A percentile compares a stretch with the other conserved stretches of the same genome.
phyloP scores from a whole-genome alignment of 768 basidiomycete genomes.

The Lactarius sp. region DNA sequence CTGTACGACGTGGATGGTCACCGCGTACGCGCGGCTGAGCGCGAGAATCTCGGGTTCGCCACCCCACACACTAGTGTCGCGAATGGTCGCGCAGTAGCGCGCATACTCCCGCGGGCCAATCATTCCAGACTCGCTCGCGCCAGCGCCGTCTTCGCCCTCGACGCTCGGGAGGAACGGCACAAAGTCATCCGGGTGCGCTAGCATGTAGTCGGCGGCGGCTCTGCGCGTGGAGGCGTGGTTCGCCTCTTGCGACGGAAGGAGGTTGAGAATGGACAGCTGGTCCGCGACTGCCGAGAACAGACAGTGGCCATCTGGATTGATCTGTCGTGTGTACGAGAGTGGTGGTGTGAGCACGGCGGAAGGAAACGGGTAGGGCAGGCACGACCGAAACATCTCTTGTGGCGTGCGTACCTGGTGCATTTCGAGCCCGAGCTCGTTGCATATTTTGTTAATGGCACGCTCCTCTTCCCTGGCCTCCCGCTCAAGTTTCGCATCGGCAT shows the following conservation, averaged over 20 bases:
- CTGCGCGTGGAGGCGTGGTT: conserved; percentile 57
- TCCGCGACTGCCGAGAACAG: conserved; percentile 93
- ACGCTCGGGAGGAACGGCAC: conserved; percentile 84
- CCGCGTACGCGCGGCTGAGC: conserved; percentile 68
- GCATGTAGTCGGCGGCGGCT: conserved; percentile 78
- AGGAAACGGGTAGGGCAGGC: too few relatives aligned
- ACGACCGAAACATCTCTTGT: not conserved
- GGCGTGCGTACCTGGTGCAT: conserved; percentile 51
- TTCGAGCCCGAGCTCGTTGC: conserved; percentile 59
- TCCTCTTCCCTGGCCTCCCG: conserved; percentile 67
- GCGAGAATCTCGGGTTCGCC: conserved; percentile 97
- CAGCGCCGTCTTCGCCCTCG: conserved; percentile 63
- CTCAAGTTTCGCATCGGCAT: conserved; percentile 53
- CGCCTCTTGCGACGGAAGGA: conserved; percentile 55
- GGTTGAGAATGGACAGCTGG: conserved; percentile 71
- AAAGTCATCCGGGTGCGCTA: conserved; percentile 81
- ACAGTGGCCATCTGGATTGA: conserved; percentile 94
- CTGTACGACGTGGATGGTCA: conserved; percentile 91
- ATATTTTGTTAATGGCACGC: conserved; percentile 54
- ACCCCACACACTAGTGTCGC: conserved; percentile 89
- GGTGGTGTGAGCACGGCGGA: not conserved
- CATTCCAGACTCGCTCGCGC: conserved; percentile 58
- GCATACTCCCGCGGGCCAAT: conserved; percentile 65
- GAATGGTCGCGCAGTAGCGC: conserved; percentile 72
- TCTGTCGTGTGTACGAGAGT: conserved; percentile 41